Base-by-base conservation (phyloP, 1,284 basidiomycete genomes). In the Sanghuangporus sanghuang region DNA sequence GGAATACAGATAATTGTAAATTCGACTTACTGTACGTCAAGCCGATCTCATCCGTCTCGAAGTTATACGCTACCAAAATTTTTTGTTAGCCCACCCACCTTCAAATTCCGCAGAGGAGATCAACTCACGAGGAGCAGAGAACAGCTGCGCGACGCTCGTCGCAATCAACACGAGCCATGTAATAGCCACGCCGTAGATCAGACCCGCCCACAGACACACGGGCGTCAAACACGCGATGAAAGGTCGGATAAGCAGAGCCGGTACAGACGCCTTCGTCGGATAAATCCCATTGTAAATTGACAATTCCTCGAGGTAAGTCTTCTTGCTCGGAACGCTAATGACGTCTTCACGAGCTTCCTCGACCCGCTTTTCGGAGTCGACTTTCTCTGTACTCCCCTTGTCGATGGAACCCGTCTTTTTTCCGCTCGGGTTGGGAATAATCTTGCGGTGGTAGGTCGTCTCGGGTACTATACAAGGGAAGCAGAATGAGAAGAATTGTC, bases 151-250 rank as follows among this genome's bases (percentile, higher is more conserved):
- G 6, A 69, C 65, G 39, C 64, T 63, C 16, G 68, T 67, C 23
- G 68, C 68, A 23, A 69, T 64, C 39, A 69, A 62, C 35, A 68
- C 67, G 23, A 69, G 65, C 68, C 68, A 69, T 18, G 68, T 68
- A 57, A 69, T 67, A 12, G 67, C 67, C 21, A 66, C 65, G n/a
- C 68, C 68, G 56, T 68, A 69, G 4, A 69, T 57, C 23, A 67
- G 23, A 16, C 64, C 54, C 18, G 64, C 66, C 66, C 66, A 67
- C 8, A 66, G 38, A 40, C 61, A 65, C 21, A 67, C 64, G 5
- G 66, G 66, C 16, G 66, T 66, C 21, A 64, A 49, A 18, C 64
- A 63, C 18, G 64, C 61, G 8, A 65, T 40, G 36, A 67, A 60
- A 7, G 66, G 66, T 32, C 66, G 48, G 14, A 57, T 7, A 6